Conservation (phyloP, 169 alveolate species). For the Eimeria falciformis region DNA sequence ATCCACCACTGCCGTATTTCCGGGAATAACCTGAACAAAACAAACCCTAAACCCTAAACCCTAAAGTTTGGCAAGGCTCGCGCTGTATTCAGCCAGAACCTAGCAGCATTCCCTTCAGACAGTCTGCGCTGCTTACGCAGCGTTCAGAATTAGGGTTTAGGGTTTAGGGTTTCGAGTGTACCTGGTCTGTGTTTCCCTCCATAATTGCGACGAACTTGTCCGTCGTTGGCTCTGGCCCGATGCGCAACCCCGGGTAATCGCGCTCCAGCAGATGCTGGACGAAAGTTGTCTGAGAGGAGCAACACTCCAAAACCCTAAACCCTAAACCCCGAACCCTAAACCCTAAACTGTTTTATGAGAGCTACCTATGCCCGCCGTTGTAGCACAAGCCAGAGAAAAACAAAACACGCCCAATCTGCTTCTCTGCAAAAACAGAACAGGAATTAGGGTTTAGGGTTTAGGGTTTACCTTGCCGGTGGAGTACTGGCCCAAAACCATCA, state of each 20-base stretch:
- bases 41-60: slow-evolving; percentile 47
- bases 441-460: background rate
- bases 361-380: too few relatives aligned
- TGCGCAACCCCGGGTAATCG: slow-evolving; percentile 85
- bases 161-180: slow-evolving; percentile 53
- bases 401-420: too few relatives aligned
- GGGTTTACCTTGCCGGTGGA: slow-evolving; percentile 84
- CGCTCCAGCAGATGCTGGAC: slow-evolving; percentile 83
- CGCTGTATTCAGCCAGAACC: background rate
- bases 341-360: background rate
- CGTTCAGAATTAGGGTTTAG: background rate
- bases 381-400: too few relatives aligned
- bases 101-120: background rate
- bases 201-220: slow-evolving; percentile 87
- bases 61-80: background rate
- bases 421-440: slow-evolving; percentile 45
- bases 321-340: slow-evolving; percentile 73
- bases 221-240: slow-evolving; percentile 91
- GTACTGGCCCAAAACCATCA: slow-evolving; percentile 85
- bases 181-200: slow-evolving; percentile 82
- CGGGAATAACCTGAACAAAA: slow-evolving; percentile 77
- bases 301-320: slow-evolving; percentile 30
- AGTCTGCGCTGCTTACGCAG: background rate
- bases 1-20: slow-evolving; percentile 88
- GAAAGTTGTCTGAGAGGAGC: slow-evolving; percentile 78